These are phyloP conservation scores for Schwanniomyces polymorphus DNA, from an alignment of 805 yeast species.

Conservation along the genomic window DNA sequence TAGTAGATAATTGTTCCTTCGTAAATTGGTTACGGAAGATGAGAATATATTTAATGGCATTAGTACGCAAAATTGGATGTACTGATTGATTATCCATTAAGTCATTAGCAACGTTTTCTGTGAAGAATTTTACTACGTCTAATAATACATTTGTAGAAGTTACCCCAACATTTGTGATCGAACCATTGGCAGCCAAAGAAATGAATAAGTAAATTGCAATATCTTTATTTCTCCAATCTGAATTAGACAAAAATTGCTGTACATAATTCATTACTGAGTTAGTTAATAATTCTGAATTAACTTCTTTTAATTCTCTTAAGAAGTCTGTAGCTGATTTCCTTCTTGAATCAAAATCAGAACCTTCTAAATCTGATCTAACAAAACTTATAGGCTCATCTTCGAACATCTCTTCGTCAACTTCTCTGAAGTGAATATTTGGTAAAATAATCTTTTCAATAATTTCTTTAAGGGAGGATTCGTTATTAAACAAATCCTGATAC, in stretches of 20 bases:
- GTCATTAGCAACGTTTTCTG: conserved; percentile 79
- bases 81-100: conserved; percentile 50
- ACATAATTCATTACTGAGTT: conserved; percentile 73
- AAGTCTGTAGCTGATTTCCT: conserved; percentile 93
- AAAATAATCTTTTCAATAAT: conserved; percentile 80
- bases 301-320: conserved; percentile 79
- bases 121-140: conserved; percentile 85
- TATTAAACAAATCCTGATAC: conserved; percentile 64
- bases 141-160: conserved; percentile 80
- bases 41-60: conserved; percentile 88
- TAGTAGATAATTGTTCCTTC: conserved; percentile 74
- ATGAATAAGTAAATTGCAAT: conserved; percentile 83
- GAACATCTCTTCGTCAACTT: conserved; percentile 85
- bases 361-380: conserved; percentile 91
- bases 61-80: conserved; percentile 82
- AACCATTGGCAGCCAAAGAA: conserved; percentile 88
- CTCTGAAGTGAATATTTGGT: conserved; percentile 86
- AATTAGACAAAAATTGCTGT: conserved; percentile 54
- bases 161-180: conserved; percentile 83
- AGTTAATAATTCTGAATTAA: conserved; percentile 73
- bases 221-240: conserved; percentile 84
- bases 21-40: conserved; percentile 91
- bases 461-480: conserved; percentile 61
- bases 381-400: conserved; percentile 97
- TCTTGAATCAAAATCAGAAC: conserved; percentile 90